These are phyloP conservation scores for Fusarium goolgardi DNA, from an alignment of 2,329 filamentous ascomycete genomes.

Conservation along the genomic window DNA sequence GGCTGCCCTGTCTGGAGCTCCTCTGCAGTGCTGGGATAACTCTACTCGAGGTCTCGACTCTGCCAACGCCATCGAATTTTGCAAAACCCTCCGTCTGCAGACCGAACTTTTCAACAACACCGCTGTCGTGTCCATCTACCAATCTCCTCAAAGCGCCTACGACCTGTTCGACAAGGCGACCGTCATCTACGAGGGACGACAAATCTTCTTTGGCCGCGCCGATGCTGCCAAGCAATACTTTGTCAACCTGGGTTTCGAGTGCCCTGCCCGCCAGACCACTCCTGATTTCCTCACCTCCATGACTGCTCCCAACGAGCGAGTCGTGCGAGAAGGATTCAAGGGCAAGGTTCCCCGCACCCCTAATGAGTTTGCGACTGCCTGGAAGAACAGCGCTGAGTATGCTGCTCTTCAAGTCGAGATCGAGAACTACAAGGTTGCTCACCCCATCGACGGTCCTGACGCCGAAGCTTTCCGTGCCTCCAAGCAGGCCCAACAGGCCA, in stretches of 20 bases:
- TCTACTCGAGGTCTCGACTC: slow-evolving; percentile 79
- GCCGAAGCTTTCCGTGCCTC: slow-evolving; percentile 67
- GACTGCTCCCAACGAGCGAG: slow-evolving; percentile 68
- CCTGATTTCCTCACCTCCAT: slow-evolving; percentile 80
- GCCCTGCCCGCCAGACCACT: slow-evolving; percentile 73
- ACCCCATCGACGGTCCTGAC: slow-evolving; percentile 67
- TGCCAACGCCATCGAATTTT: slow-evolving; percentile 81
- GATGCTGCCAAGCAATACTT: slow-evolving; percentile 73
- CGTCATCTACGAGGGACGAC: slow-evolving; percentile 69
- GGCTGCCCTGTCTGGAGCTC: slow-evolving; percentile 68
- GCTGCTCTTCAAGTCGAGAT: slow-evolving; percentile 64
- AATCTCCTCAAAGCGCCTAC: slow-evolving; percentile 73
- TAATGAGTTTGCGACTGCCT: slow-evolving; percentile 69
- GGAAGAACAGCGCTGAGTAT: slow-evolving; percentile 67
- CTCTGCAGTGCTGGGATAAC: slow-evolving; percentile 77
- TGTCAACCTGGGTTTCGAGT: slow-evolving; percentile 73
- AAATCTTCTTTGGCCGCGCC: slow-evolving; percentile 72
- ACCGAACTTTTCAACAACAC: slow-evolving; percentile 75
- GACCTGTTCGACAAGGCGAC: slow-evolving; percentile 71
- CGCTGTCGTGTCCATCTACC: slow-evolving; percentile 79
- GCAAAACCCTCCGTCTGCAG: slow-evolving; percentile 74
- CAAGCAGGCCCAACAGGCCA: slow-evolving; percentile 66
- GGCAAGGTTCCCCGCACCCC: slow-evolving; percentile 68
- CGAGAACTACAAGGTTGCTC: slow-evolving; percentile 64
- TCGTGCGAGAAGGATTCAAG: slow-evolving; percentile 67